These are phyloP conservation scores for Malassezia psittaci DNA, from an alignment of 1,284 basidiomycete species.

Conservation along the genomic window DNA sequence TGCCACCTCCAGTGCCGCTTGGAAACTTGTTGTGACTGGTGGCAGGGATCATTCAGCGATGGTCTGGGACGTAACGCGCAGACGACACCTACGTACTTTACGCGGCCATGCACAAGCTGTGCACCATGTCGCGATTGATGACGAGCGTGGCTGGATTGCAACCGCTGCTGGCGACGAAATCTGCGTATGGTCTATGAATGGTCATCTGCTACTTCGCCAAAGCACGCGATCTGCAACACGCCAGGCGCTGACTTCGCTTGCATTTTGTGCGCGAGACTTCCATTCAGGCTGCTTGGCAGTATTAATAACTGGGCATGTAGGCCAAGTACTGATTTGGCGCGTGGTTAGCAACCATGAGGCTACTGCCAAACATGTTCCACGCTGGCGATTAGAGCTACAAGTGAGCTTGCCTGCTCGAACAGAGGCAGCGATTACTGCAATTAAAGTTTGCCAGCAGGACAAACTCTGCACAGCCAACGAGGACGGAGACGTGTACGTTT, in stretches of 20 bases:
- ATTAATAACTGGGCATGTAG: conserved; percentile 40
- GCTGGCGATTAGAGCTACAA: conserved; percentile 9
- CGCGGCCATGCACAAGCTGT: conserved; percentile 52
- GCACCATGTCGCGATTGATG: conserved; percentile 66
- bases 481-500: conserved; percentile 31
- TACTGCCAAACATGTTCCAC: conserved; percentile 8
- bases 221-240: conserved; percentile 51
- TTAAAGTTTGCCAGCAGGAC: conserved; percentile 15
- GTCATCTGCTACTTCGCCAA: conserved; percentile 59
- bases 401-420: not conserved
- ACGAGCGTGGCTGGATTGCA: conserved; percentile 72
- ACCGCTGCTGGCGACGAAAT: conserved; percentile 63
- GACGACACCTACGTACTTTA: conserved; percentile 30
- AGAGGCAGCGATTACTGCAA: conserved; percentile 20
- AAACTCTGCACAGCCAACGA: conserved; percentile 36
- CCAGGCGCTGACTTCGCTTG: conserved; percentile 57
- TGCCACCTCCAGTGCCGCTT: conserved; percentile 65
- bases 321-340: conserved; percentile 37
- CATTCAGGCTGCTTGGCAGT: conserved; percentile 30
- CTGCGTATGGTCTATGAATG: conserved; percentile 72
- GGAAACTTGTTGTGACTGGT: conserved; percentile 75
- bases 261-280: conserved; percentile 66
- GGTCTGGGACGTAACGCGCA: conserved; percentile 78
- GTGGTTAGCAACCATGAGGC: conserved; percentile 24
- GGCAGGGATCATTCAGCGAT: conserved; percentile 73